Evolutionary conservation across 148 eudicot species (phyloP).

Genomic region (Vaccinium vitisidaea): DNA sequence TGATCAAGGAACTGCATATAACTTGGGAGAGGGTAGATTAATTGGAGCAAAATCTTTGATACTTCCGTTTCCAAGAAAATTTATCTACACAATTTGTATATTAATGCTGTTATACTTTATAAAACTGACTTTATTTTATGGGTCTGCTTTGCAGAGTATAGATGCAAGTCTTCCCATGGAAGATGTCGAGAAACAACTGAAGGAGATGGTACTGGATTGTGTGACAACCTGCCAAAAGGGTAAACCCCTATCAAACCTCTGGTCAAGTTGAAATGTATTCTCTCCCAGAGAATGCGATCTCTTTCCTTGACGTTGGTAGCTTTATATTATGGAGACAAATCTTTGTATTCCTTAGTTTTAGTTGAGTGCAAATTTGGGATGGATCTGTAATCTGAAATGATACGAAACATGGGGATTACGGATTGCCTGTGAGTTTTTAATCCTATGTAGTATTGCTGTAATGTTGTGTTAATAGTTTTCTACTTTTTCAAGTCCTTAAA

Average conservation of each 20-base stretch:
- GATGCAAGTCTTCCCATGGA: conserved; percentile 76
- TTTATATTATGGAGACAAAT: background rate
- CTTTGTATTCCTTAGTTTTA: background rate
- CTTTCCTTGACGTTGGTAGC: background rate
- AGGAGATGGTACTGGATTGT: conserved; percentile 45
- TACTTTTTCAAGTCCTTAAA: too few species aligned
- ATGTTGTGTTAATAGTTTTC: too few species aligned
- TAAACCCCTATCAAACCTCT: conserved; percentile 21
- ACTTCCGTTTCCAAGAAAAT: background rate
- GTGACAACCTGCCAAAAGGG: conserved; percentile 30
- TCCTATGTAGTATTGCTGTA: too few species aligned
- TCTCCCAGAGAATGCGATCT: background rate
- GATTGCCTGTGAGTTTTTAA: too few species aligned
- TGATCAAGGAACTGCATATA: background rate
- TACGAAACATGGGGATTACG: background rate
- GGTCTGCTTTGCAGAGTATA: conserved; percentile 40
- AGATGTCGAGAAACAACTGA: conserved; percentile 71
- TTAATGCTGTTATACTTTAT: background rate
- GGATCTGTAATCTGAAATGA: background rate
- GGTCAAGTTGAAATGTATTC: conserved; percentile 10
- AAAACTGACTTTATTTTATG: background rate
- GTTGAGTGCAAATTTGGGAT: background rate
- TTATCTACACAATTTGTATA: background rate
- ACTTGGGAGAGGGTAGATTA: background rate
- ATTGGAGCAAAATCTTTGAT: background rate